These are phyloP conservation scores for Pisolithus tinctorius DNA, from an alignment of 768 basidiomycete genomes.

Conservation along the genomic window DNA sequence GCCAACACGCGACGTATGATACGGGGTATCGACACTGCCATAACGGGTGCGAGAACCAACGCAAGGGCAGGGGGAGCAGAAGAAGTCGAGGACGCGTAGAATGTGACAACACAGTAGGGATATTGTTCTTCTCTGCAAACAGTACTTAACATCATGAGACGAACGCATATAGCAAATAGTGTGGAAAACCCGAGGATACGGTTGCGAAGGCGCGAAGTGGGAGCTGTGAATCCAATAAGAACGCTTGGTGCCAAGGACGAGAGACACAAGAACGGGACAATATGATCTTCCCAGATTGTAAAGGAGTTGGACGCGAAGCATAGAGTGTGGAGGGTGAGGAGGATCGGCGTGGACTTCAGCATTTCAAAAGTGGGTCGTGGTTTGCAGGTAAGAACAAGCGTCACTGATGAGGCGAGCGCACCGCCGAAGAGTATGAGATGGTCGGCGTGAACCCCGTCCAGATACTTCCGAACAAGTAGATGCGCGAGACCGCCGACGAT, in stretches of 20 bases:
- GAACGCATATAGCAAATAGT: constrained; percentile 58
- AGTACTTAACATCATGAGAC: constrained; percentile 76
- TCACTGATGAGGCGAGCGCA: constrained; percentile 39
- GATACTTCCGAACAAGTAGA: constrained; percentile 23
- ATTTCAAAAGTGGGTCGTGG: constrained; percentile 26
- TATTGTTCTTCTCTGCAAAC: constrained; percentile 95
- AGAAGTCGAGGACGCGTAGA: constrained; percentile 68
- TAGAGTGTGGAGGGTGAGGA: constrained; percentile 61
- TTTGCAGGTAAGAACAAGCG: constrained; percentile 37
- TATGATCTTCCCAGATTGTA: constrained; percentile 94
- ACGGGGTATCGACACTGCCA: constrained; percentile 51
- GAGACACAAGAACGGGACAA: constrained; percentile 67
- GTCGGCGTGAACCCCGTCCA: constrained; percentile 44
- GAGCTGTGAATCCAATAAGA: constrained; percentile 58
- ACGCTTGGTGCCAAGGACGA: constrained; percentile 57
- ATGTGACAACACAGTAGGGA: constrained; percentile 83
- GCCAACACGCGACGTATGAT: constrained; percentile 49
- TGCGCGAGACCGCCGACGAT: constrained; percentile 30
- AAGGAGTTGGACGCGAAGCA: constrained; percentile 92
- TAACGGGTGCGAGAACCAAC: constrained; percentile 50
- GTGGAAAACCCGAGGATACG: constrained; percentile 71
- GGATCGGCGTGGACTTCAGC: constrained; percentile 32
- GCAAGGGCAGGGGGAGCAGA: constrained; percentile 59
- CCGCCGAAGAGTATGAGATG: constrained; percentile 47
- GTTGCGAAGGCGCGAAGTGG: constrained; percentile 58